Conservation (phyloP, 2,329 filamentous ascomycete genomes). For the Monosporascus sp. region DNA sequence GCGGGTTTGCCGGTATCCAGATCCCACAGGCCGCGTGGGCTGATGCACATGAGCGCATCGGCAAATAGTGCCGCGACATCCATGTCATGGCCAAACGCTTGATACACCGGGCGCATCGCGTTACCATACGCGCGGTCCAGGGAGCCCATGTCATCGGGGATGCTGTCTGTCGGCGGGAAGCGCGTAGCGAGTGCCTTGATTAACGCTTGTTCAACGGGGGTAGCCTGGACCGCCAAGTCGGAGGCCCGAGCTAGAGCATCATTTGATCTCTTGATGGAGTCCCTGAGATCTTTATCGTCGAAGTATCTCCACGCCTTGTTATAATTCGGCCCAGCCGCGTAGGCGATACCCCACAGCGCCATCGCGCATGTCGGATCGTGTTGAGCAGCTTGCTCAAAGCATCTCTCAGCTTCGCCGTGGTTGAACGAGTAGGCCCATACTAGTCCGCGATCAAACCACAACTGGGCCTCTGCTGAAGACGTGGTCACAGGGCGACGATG, state of each 20-base stretch:
- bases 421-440: constrained; percentile 58
- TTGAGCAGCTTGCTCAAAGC: constrained; percentile 40
- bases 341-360: constrained; percentile 50
- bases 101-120: constrained; percentile 11
- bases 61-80: constrained; percentile 12
- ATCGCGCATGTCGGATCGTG: constrained; percentile 39
- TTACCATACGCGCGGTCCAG: constrained; percentile 12
- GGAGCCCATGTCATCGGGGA: constrained; percentile 3
- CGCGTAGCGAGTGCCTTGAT: constrained; percentile 10
- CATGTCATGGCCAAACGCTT: constrained; percentile 7
- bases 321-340: constrained; percentile 51
- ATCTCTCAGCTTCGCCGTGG: constrained; percentile 48
- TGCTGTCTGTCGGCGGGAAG: constrained; percentile 5
- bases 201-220: constrained; percentile 7
- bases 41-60: constrained; percentile 16
- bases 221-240: neutral
- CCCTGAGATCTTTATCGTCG: constrained; percentile 9
- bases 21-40: constrained; percentile 12
- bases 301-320: constrained; percentile 19
- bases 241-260: constrained; percentile 2
- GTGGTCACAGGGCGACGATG: constrained; percentile 42
- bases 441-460: constrained; percentile 54
- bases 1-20: constrained; percentile 7
- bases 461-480: constrained; percentile 35
- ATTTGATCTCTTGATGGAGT: constrained; percentile 4